Conservation (phyloP, 306 rosid species). For the Adenanthera pavonina region DNA sequence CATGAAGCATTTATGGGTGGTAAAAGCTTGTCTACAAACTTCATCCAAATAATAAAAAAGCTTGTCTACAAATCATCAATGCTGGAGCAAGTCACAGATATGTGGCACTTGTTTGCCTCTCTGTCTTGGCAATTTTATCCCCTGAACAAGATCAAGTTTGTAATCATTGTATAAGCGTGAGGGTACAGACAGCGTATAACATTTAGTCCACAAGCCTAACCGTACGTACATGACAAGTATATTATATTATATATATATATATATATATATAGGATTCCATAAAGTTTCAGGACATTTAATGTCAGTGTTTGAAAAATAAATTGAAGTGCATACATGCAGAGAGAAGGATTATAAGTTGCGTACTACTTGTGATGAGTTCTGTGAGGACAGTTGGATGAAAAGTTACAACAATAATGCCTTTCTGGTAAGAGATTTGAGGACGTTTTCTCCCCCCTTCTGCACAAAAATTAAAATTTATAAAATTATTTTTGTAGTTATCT, state of each 20-base stretch:
- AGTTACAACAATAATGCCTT: not conserved
- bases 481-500: not conserved
- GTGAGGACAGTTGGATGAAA: too few relatives aligned
- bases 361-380: too few relatives aligned
- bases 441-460: not conserved
- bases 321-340: not conserved
- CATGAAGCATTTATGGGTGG: not conserved
- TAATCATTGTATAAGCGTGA: not conserved
- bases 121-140: not conserved
- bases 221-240: not conserved
- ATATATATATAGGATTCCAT: not conserved
- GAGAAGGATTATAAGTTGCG: not conserved
- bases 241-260: too few relatives aligned
- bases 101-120: not conserved
- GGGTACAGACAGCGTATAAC: constrained; percentile 1
- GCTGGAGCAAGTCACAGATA: not conserved
- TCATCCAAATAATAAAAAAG: too few relatives aligned
- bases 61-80: not conserved
- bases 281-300: not conserved
- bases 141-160: not conserved
- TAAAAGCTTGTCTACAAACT: not conserved
- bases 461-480: not conserved
- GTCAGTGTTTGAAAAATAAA: not conserved
- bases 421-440: not conserved
- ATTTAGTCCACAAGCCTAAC: not conserved